These are phyloP conservation scores for Phytopythium helicoides DNA, from an alignment of 352 stramenopile genomes.

Conservation along the genomic window DNA sequence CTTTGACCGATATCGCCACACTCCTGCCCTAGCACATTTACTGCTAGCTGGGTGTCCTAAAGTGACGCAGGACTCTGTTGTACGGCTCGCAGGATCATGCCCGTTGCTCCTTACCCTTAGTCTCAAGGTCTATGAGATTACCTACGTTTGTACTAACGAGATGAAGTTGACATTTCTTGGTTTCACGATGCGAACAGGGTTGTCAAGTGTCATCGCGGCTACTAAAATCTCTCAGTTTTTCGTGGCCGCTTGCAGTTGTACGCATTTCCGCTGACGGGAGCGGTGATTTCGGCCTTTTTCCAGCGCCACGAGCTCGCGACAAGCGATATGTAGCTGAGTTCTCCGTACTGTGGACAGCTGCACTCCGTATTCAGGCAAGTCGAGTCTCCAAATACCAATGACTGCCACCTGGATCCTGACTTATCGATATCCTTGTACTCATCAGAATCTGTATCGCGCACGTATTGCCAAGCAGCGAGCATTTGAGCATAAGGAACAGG, in stretches of 20 bases:
- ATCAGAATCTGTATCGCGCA: slow-evolving; percentile 58
- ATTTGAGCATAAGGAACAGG: slow-evolving; percentile 30
- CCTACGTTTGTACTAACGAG: slow-evolving; percentile 31
- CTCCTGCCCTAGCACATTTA: slow-evolving; percentile 48
- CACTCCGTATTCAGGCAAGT: slow-evolving; percentile 54
- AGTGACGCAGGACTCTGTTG: slow-evolving; percentile 65
- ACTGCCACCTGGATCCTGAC: background rate
- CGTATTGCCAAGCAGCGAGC: slow-evolving; percentile 34
- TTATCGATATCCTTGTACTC: background rate
- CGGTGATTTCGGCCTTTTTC: slow-evolving; percentile 65
- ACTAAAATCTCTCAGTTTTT: slow-evolving; percentile 59
- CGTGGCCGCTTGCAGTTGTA: slow-evolving; percentile 59
- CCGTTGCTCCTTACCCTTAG: slow-evolving; percentile 71
- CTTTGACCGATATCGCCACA: slow-evolving; percentile 4
- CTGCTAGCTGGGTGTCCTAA: slow-evolving; percentile 52
- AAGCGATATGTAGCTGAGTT: slow-evolving; percentile 58
- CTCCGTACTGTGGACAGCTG: slow-evolving; percentile 49
- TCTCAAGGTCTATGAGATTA: slow-evolving; percentile 41
- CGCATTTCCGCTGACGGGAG: slow-evolving; percentile 27
- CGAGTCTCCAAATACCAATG: background rate
- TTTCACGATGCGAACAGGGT: slow-evolving; percentile 50
- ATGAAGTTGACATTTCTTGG: slow-evolving; percentile 35
- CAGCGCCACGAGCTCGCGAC: slow-evolving; percentile 59
- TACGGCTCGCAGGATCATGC: slow-evolving; percentile 55
- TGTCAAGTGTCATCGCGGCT: slow-evolving; percentile 60